Evolutionary conservation across 345 rosid genomes (phyloP).

Genomic region (Citrus medica): DNA sequence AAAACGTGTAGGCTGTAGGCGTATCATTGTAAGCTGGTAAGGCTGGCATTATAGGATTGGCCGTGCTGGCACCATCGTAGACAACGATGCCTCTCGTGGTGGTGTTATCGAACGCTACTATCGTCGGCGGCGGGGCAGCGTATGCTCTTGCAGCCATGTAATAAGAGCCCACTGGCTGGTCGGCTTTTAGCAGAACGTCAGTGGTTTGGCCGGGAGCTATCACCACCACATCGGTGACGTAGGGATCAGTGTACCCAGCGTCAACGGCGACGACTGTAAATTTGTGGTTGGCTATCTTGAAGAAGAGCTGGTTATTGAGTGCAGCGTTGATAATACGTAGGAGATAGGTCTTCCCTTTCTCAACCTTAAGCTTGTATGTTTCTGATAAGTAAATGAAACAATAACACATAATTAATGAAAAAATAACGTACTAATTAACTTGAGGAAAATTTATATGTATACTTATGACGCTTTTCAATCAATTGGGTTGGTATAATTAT

Average conservation of each 20-base stretch:
- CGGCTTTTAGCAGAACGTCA: slow-evolving; percentile 58
- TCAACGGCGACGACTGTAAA: slow-evolving; percentile 74
- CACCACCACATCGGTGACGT: slow-evolving; percentile 57
- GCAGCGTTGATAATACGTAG: slow-evolving; percentile 91
- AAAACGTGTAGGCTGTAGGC: slow-evolving; percentile 64
- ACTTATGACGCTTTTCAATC: background rate
- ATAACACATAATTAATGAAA: background rate
- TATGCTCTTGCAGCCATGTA: slow-evolving; percentile 80
- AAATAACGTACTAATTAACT: too few relatives aligned
- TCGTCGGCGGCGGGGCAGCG: slow-evolving; percentile 33
- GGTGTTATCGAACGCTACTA: slow-evolving; percentile 30
- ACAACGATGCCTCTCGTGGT: slow-evolving; percentile 65
- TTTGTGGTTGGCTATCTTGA: slow-evolving; percentile 78
- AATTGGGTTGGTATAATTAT: background rate
- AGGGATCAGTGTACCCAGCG: slow-evolving; percentile 64
- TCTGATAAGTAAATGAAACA: slow-evolving; percentile 24
- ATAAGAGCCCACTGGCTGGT: slow-evolving; percentile 59
- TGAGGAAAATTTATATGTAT: background rate
- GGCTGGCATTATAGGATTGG: slow-evolving; percentile 51
- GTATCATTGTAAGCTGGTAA: slow-evolving; percentile 67
- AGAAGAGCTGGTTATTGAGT: slow-evolving; percentile 71
- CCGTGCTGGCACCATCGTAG: slow-evolving; percentile 29
- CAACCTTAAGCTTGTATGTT: slow-evolving; percentile 52
- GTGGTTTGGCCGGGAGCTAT: slow-evolving; percentile 76
- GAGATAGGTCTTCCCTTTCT: slow-evolving; percentile 64